These are phyloP conservation scores for Hypoxylon lienhwacheense DNA, from an alignment of 495 filamentous ascomycete species.

Conservation along the genomic window DNA sequence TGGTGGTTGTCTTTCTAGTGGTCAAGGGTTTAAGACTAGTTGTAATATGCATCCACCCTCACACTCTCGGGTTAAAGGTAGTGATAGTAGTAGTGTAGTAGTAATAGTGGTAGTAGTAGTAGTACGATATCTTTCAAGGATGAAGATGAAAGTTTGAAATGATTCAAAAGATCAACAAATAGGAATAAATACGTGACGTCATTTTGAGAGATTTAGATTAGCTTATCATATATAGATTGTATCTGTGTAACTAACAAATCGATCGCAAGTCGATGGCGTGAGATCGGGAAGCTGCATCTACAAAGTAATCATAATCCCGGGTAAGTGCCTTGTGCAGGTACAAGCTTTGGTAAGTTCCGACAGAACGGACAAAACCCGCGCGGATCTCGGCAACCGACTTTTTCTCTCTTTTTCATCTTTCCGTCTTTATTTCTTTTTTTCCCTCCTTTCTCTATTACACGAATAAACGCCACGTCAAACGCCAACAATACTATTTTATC, in stretches of 20 bases:
- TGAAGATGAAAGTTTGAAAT: too few relatives aligned
- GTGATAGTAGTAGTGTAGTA: too few relatives aligned
- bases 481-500: too few relatives aligned
- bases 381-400: conserved; percentile 18
- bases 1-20: conserved; percentile 18
- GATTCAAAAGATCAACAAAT: too few relatives aligned
- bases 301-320: too few relatives aligned
- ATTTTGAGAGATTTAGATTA: conserved; percentile 5
- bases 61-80: background rate
- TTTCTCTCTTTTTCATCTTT: background rate
- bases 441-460: background rate
- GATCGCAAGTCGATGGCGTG: background rate
- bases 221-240: background rate
- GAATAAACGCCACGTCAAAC: too few relatives aligned
- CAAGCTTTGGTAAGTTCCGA: too few relatives aligned
- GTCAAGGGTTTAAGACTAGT: background rate
- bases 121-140: too few relatives aligned
- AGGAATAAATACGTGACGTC: background rate
- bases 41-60: conserved; percentile 9
- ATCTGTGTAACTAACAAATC: too few relatives aligned
- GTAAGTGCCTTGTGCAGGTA: too few relatives aligned
- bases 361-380: conserved; percentile 10
- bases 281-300: conserved; percentile 1
- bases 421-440: background rate
- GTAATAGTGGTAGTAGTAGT: background rate